A percentile compares a stretch with the other conserved stretches of the same genome.
phyloP scores from a whole-genome alignment of 352 stramenopile genomes.

The Pythium scleroteichum region DNA sequence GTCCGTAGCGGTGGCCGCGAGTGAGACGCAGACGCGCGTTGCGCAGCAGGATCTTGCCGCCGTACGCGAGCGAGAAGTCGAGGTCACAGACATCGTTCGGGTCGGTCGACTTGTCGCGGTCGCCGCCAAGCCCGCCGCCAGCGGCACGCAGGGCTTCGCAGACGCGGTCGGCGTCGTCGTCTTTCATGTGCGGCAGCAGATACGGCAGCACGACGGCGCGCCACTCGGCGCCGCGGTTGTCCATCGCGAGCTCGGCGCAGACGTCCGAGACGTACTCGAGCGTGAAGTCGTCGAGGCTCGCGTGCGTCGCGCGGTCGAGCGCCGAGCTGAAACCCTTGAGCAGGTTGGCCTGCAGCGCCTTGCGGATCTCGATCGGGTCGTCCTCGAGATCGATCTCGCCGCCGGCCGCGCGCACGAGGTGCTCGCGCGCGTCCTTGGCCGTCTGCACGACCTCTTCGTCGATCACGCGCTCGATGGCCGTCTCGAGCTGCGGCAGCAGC shows the following conservation, averaged over 20 bases:
- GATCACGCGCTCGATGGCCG: conserved; percentile 89
- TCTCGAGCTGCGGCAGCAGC: conserved; percentile 91
- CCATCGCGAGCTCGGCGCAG: conserved; percentile 58
- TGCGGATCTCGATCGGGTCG: conserved; percentile 57
- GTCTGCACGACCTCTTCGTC: conserved; percentile 90
- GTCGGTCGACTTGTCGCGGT: conserved; percentile 56
- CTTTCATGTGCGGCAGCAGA: conserved; percentile 56
- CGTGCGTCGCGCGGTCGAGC: conserved; percentile 48
- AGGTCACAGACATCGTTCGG: conserved; percentile 72
- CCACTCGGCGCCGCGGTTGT: conserved; percentile 62
- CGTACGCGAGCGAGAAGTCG: conserved; percentile 75
- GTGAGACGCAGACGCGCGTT: conserved; percentile 96
- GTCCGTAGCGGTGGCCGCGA: conserved; percentile 94
- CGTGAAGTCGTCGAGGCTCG: conserved; percentile 50
- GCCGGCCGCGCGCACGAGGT: conserved; percentile 58
- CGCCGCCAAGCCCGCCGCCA: conserved; percentile 50
- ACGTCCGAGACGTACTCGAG: conserved; percentile 65
- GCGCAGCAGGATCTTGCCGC: conserved; percentile 95
- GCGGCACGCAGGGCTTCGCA: conserved; percentile 53
- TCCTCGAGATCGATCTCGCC: conserved; percentile 52
- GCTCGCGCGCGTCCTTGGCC: conserved; percentile 55
- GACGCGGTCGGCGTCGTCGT: conserved; percentile 48
- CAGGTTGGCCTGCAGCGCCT: conserved; percentile 48
- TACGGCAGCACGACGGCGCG: conserved; percentile 50
- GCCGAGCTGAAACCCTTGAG: conserved; percentile 44